Evolutionary conservation across 2,329 filamentous ascomycete species (phyloP).

Genomic region (Didymella glomerata): DNA sequence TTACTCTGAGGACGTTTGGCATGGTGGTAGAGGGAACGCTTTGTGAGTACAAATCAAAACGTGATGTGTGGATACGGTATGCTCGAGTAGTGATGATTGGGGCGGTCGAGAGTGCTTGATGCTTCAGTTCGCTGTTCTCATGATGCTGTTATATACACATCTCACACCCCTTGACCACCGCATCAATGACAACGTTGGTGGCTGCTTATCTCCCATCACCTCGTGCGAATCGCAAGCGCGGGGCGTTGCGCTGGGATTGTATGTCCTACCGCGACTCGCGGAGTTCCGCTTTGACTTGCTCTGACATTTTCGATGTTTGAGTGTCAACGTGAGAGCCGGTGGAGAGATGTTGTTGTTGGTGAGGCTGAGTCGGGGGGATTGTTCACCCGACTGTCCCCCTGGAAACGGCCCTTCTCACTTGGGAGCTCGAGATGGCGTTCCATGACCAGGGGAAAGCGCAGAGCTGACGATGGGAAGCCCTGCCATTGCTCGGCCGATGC

Average conservation of each 20-base stretch:
- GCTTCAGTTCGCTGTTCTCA: background rate
- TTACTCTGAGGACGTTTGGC: slow-evolving; percentile 11
- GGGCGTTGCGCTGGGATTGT: background rate
- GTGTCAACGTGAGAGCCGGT: background rate
- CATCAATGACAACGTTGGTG: background rate
- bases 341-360: background rate
- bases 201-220: background rate
- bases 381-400: background rate
- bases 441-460: too few species aligned
- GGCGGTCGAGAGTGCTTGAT: background rate
- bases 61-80: too few species aligned
- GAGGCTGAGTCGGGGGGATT: background rate
- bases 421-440: too few species aligned
- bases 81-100: too few species aligned
- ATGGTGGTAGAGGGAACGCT: background rate
- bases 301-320: background rate
- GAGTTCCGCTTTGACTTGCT: background rate
- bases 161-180: background rate
- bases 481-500: too few species aligned
- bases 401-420: background rate
- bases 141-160: background rate
- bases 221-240: background rate
- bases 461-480: too few species aligned
- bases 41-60: too few species aligned
- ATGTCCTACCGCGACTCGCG: background rate